A percentile compares a stretch with the other conserved stretches of the same genome.
phyloP scores from a whole-genome alignment of 2,329 filamentous ascomycete species.

The Ilyonectria destructans region DNA sequence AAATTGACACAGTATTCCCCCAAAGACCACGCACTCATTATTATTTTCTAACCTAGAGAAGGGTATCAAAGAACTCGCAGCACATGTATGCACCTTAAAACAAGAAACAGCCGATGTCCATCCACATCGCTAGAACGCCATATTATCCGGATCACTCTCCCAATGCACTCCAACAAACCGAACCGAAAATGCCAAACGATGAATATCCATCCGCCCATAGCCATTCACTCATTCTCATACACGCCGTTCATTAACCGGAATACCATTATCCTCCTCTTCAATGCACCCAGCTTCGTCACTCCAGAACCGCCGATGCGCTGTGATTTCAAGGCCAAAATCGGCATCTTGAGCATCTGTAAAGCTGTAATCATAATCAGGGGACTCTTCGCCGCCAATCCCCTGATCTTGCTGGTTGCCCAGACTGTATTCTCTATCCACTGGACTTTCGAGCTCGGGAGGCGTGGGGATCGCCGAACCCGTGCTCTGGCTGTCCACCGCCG shows the following conservation, averaged over 20 bases:
- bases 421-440: constrained; percentile 49
- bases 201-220: constrained; percentile 18
- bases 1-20: neutral
- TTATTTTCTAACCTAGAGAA: constrained; percentile 21
- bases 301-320: constrained; percentile 54
- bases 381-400: constrained; percentile 40
- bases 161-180: neutral
- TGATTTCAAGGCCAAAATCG: constrained; percentile 56
- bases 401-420: constrained; percentile 42
- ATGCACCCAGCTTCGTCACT: constrained; percentile 55
- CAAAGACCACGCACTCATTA: neutral
- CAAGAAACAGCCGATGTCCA: constrained; percentile 3
- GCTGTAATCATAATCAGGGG: constrained; percentile 51
- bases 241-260: constrained; percentile 43
- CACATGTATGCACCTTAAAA: constrained; percentile 18
- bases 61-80: constrained; percentile 32
- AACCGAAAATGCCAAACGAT: neutral
- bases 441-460: constrained; percentile 56
- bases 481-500: constrained; percentile 56
- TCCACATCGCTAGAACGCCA: constrained; percentile 27
- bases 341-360: constrained; percentile 50
- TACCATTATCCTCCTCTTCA: constrained; percentile 55
- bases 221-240: constrained; percentile 39
- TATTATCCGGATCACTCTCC: neutral
- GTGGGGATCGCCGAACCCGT: constrained; percentile 56